phyloP scores from a whole-genome alignment of 2,329 filamentous ascomycete species.

The Pezicula carpinea region DNA sequence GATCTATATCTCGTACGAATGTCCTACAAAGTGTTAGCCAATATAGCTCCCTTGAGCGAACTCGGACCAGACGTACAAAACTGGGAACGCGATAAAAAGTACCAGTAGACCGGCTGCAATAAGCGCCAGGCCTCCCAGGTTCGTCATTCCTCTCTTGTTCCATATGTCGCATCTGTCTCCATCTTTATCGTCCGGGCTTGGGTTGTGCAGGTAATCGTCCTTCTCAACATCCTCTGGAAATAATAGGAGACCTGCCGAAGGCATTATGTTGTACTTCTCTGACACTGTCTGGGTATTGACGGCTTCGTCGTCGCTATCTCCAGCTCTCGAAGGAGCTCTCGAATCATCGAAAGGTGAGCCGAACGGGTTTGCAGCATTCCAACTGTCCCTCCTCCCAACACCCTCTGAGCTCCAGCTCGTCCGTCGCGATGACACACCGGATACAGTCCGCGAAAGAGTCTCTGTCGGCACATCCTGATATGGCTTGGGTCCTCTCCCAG shows the following conservation, averaged over 20 bases:
- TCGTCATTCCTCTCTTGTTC: conserved; percentile 57
- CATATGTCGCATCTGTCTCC: conserved; percentile 60
- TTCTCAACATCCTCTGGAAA: conserved; percentile 71
- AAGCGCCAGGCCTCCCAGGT: conserved; percentile 57
- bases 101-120: conserved; percentile 56
- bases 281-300: conserved; percentile 69
- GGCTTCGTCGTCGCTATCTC: conserved; percentile 56
- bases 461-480: conserved; percentile 47
- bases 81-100: conserved; percentile 65
- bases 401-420: conserved; percentile 62
- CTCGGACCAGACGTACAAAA: conserved; percentile 50
- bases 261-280: conserved; percentile 69
- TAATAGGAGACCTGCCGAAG: conserved; percentile 59
- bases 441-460: conserved; percentile 38
- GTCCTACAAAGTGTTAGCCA: conserved; percentile 40
- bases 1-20: conserved; percentile 42
- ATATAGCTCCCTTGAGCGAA: neutral
- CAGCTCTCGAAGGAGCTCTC: conserved; percentile 50
- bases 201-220: conserved; percentile 69
- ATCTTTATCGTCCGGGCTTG: conserved; percentile 59
- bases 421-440: conserved; percentile 48
- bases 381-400: conserved; percentile 44
- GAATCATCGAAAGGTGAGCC: conserved; percentile 56
- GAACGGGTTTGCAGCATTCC: conserved; percentile 32
- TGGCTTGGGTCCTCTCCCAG: conserved; percentile 40